Evolutionary conservation across 2,329 filamentous ascomycete genomes (phyloP).

Genomic region (Pyricularia sp.): DNA sequence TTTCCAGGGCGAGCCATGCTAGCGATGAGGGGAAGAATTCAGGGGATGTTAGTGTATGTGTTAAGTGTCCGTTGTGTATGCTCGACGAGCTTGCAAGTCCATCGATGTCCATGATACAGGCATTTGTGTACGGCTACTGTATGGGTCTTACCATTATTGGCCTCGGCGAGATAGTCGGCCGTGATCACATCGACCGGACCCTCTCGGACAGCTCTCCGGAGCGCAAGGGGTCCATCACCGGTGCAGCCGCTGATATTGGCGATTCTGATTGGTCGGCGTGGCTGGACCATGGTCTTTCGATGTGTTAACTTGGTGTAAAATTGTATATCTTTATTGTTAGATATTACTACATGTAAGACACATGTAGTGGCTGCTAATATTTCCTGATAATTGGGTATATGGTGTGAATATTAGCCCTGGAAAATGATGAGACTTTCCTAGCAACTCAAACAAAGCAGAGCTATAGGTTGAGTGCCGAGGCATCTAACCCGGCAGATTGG

Average conservation of each 20-base stretch:
- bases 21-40: too few species aligned
- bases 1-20: conserved; percentile 21
- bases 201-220: conserved; percentile 21
- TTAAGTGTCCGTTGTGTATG: not conserved
- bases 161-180: conserved; percentile 17
- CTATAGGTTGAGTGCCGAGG: not conserved
- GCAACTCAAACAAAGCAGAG: not conserved
- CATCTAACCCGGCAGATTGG: not conserved
- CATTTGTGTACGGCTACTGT: conserved; percentile 13
- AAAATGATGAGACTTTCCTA: not conserved
- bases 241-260: conserved; percentile 25
- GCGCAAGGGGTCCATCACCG: conserved; percentile 26
- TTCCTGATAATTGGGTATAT: not conserved
- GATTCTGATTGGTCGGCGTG: conserved; percentile 21
- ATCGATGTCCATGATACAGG: not conserved
- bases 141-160: conserved; percentile 18
- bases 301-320: not conserved
- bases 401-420: too few species aligned
- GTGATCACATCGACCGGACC: conserved; percentile 14
- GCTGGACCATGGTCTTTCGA: not conserved
- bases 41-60: not conserved
- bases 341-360: not conserved
- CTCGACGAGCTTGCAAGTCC: not conserved
- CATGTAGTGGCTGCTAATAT: not conserved
- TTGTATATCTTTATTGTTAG: too few species aligned